These are phyloP conservation scores for Exophiala viscosa DNA, from an alignment of 2,329 filamentous ascomycete genomes.

Conservation along the genomic window DNA sequence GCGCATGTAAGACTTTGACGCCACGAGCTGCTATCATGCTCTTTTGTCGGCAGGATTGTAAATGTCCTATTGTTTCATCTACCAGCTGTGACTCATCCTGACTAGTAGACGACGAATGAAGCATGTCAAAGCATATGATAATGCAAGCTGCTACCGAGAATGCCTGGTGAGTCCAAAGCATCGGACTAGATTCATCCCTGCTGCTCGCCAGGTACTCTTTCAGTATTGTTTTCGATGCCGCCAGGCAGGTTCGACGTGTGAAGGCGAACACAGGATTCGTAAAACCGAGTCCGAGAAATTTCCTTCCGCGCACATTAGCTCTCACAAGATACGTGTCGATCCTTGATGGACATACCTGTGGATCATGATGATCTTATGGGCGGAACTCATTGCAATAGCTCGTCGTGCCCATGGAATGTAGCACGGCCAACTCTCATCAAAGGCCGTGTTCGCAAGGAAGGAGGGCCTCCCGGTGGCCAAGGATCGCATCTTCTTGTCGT, in stretches of 20 bases:
- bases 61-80: slow-evolving; percentile 10
- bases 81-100: slow-evolving; percentile 11
- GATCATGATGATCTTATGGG: slow-evolving; percentile 27
- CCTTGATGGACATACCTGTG: slow-evolving; percentile 20
- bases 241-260: slow-evolving; percentile 41
- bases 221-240: slow-evolving; percentile 40
- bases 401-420: slow-evolving; percentile 41
- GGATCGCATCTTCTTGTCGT: slow-evolving; percentile 39
- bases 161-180: slow-evolving; percentile 42
- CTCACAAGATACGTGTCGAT: too few relatives aligned
- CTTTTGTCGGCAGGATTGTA: slow-evolving; percentile 9
- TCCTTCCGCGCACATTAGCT: slow-evolving; percentile 25
- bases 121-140: slow-evolving; percentile 36
- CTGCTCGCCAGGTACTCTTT: slow-evolving; percentile 37
- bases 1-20: slow-evolving; percentile 17
- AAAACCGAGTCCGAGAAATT: slow-evolving; percentile 42
- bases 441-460: slow-evolving; percentile 34
- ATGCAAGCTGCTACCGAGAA: slow-evolving; percentile 40
- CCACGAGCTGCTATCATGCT: slow-evolving; percentile 23
- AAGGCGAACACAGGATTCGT: slow-evolving; percentile 39
- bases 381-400: slow-evolving; percentile 37
- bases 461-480: slow-evolving; percentile 33
- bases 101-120: slow-evolving; percentile 32
- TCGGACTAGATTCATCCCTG: slow-evolving; percentile 35
- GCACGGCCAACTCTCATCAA: slow-evolving; percentile 38